Percentiles rank a stretch among this genome's conserved stretches.
Evolutionary conservation across 2,329 filamentous ascomycete species (phyloP).

Genomic region (Fusarium citri): DNA sequence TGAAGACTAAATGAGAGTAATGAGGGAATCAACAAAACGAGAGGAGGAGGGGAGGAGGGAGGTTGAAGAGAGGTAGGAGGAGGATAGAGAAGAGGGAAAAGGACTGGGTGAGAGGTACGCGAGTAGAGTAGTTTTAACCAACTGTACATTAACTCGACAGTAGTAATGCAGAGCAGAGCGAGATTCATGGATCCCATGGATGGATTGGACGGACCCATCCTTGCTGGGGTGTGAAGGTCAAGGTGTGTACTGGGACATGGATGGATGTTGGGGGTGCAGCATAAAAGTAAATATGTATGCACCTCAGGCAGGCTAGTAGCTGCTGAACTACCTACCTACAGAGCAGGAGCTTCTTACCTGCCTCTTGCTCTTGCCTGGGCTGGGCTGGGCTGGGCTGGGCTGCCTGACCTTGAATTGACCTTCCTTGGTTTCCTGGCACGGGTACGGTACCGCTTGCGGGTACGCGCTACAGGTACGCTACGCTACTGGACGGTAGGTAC

Average conservation of each 20-base stretch:
- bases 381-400: not conserved
- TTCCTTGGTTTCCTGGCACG: conserved; percentile 29
- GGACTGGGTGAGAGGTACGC: conserved; percentile 64
- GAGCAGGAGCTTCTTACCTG: not conserved
- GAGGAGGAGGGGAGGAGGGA: conserved; percentile 55
- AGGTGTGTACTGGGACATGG: conserved; percentile 22
- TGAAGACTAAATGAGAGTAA: conserved; percentile 58
- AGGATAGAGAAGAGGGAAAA: conserved; percentile 65
- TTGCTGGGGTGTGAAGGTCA: conserved; percentile 5
- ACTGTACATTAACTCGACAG: conserved; percentile 12
- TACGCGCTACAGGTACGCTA: conserved; percentile 6
- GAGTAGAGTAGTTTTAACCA: conserved; percentile 55
- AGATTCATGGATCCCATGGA: conserved; percentile 23
- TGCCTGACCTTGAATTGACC: conserved; percentile 7
- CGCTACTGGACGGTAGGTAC: not conserved
- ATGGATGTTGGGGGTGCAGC: conserved; percentile 25
- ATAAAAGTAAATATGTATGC: conserved; percentile 1
- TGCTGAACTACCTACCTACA: not conserved
- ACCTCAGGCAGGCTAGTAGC: conserved; percentile 2
- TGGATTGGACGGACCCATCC: conserved; percentile 25
- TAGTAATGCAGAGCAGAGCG: conserved; percentile 26
- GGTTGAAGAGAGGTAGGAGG: conserved; percentile 62
- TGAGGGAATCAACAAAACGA: conserved; percentile 63
- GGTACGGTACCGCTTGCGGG: conserved; percentile 40
- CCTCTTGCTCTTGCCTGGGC: not conserved